Evolutionary conservation across 192 early-diverging fungal genomes (phyloP).

Genomic region (Tieghemiomyces parasiticus): DNA sequence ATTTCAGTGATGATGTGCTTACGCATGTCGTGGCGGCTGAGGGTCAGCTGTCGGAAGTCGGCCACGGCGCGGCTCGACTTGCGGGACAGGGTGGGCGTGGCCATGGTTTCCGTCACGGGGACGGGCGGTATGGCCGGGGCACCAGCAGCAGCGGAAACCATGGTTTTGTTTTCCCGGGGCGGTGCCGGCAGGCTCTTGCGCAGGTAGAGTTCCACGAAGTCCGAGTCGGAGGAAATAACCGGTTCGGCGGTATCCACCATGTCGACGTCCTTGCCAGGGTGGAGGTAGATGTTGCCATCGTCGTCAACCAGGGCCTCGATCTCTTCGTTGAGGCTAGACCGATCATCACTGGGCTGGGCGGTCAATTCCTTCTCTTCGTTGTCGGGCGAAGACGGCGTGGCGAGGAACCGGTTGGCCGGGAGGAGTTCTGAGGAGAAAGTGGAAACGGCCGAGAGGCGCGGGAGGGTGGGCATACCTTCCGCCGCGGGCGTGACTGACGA

Average conservation of each 20-base stretch:
- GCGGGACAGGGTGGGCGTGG: background rate
- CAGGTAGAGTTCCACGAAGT: background rate
- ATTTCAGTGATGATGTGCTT: conserved; percentile 6
- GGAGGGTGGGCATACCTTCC: background rate
- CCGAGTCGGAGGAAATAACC: background rate
- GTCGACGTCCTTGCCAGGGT: background rate
- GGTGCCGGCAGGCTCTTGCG: conserved; percentile 6
- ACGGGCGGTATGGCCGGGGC: background rate
- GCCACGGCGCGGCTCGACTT: conserved; percentile 6
- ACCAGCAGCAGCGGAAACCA: background rate
- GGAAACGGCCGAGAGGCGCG: background rate
- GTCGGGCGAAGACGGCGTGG: background rate
- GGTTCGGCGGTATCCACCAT: background rate
- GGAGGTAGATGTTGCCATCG: conserved; percentile 3
- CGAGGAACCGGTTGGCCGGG: background rate
- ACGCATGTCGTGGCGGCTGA: background rate
- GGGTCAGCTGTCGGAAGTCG: conserved; percentile 3
- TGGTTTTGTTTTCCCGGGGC: background rate
- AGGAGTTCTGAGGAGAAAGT: background rate
- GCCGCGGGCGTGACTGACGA: background rate
- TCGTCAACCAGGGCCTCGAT: conserved; percentile 4
- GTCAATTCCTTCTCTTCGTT: background rate
- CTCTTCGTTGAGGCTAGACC: background rate
- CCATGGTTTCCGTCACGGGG: background rate
- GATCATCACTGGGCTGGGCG: background rate